Percentiles rank a stretch among this genome's conserved stretches.
Conservation (phyloP, 192 early-diverging fungal genomes). For the Backusella parvicylindrica region DNA sequence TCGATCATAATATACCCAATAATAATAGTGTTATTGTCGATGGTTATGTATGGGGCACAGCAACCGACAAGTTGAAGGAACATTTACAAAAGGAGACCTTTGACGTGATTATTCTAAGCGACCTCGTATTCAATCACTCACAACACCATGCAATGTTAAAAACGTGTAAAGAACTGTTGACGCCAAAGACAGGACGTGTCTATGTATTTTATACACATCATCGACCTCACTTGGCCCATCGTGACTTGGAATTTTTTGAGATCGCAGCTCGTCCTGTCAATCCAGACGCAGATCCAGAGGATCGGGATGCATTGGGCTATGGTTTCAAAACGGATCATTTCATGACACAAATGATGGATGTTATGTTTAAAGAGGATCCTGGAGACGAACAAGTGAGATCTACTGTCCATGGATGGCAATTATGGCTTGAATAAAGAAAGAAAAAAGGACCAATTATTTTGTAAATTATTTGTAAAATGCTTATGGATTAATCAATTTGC, state of each 20-base stretch:
- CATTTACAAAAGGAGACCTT: conserved; percentile 39
- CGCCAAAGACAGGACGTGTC: conserved; percentile 55
- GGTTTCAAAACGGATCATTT: conserved; percentile 70
- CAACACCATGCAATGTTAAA: conserved; percentile 74
- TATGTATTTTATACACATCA: conserved; percentile 85
- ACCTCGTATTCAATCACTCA: conserved; percentile 89
- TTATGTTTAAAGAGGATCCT: conserved; percentile 88
- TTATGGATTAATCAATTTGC: neutral
- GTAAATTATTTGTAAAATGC: neutral
- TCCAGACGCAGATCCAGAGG: conserved; percentile 38
- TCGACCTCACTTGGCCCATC: conserved; percentile 70
- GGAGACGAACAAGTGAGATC: conserved; percentile 73
- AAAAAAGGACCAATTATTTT: neutral
- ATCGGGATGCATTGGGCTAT: conserved; percentile 49
- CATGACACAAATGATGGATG: conserved; percentile 60
- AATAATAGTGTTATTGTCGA: conserved; percentile 5
- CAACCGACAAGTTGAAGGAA: conserved; percentile 35
- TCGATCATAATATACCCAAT: conserved; percentile 44
- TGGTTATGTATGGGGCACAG: conserved; percentile 72
- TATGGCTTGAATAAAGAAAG: conserved; percentile 38
- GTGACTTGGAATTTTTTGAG: conserved; percentile 83
- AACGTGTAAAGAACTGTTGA: conserved; percentile 60
- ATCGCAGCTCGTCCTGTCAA: conserved; percentile 46
- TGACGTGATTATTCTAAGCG: conserved; percentile 83
- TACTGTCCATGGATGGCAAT: conserved; percentile 77